These are phyloP conservation scores for Helicocarpus griseus DNA, from an alignment of 2,329 filamentous ascomycete genomes.

Conservation along the genomic window DNA sequence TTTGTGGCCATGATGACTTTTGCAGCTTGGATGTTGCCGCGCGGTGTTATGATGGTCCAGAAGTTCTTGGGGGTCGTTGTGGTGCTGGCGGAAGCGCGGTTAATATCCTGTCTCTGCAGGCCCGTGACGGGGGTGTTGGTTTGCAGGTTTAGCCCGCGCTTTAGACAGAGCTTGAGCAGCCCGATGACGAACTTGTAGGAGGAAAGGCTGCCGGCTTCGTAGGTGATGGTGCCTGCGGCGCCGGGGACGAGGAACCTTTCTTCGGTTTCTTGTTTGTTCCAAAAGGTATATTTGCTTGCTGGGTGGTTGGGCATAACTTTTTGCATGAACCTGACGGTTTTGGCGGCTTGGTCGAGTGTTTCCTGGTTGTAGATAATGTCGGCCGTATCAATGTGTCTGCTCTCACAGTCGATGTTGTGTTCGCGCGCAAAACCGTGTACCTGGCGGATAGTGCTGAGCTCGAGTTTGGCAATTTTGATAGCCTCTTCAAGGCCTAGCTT, in stretches of 20 bases:
- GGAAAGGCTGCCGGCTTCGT: constrained; percentile 36
- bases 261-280: constrained; percentile 33
- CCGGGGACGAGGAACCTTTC: constrained; percentile 31
- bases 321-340: constrained; percentile 38
- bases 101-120: constrained; percentile 8
- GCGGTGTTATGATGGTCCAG: constrained; percentile 29
- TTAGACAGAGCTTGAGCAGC: constrained; percentile 37
- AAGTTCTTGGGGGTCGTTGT: background rate
- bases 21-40: constrained; percentile 34
- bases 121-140: constrained; percentile 20
- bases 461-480: constrained; percentile 41
- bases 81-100: too few relatives aligned
- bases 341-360: constrained; percentile 31
- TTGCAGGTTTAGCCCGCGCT: constrained; percentile 22
- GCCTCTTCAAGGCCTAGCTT: constrained; percentile 42
- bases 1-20: constrained; percentile 46
- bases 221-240: constrained; percentile 41
- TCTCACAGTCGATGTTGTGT: constrained; percentile 43
- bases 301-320: constrained; percentile 35
- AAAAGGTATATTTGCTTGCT: constrained; percentile 38
- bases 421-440: constrained; percentile 45
- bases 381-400: constrained; percentile 42
- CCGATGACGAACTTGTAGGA: constrained; percentile 34
- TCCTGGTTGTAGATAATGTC: constrained; percentile 48
- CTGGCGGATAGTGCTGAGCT: constrained; percentile 45